These are phyloP conservation scores for Penicillium paradoxum DNA, from an alignment of 495 filamentous ascomycete genomes.

Conservation along the genomic window DNA sequence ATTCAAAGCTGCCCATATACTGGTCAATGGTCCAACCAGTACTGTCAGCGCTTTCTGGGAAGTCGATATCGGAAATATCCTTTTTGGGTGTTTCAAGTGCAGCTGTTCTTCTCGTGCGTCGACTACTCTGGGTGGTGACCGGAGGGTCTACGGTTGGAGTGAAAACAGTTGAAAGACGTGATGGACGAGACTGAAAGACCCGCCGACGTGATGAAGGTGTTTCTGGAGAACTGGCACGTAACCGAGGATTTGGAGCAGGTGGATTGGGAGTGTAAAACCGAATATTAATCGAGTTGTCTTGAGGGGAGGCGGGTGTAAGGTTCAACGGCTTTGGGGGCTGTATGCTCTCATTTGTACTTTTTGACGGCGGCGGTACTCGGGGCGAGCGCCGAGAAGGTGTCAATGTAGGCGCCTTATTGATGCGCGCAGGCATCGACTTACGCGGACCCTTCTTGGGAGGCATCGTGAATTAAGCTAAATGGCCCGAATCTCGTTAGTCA, in stretches of 20 bases:
- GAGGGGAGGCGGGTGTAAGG: constrained; percentile 8
- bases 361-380: constrained; percentile 11
- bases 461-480: constrained; percentile 18
- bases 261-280: constrained; percentile 13
- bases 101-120: constrained; percentile 13
- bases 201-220: constrained; percentile 13
- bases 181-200: constrained; percentile 20
- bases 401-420: constrained; percentile 11
- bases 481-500: constrained; percentile 5
- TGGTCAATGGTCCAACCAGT: constrained; percentile 15
- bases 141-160: constrained; percentile 18
- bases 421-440: constrained; percentile 19
- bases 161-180: constrained; percentile 23
- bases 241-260: neutral
- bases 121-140: constrained; percentile 10
- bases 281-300: constrained; percentile 12
- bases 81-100: constrained; percentile 12
- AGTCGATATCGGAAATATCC: constrained; percentile 11
- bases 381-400: constrained; percentile 21
- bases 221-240: constrained; percentile 5
- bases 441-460: constrained; percentile 21
- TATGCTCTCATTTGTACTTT: neutral
- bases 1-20: constrained; percentile 20
- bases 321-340: constrained; percentile 7
- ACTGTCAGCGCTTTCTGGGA: constrained; percentile 8